A percentile compares a stretch with the other conserved stretches of the same genome.
phyloP scores from a whole-genome alignment of 2,329 filamentous ascomycete species.

The Cytospora mali region DNA sequence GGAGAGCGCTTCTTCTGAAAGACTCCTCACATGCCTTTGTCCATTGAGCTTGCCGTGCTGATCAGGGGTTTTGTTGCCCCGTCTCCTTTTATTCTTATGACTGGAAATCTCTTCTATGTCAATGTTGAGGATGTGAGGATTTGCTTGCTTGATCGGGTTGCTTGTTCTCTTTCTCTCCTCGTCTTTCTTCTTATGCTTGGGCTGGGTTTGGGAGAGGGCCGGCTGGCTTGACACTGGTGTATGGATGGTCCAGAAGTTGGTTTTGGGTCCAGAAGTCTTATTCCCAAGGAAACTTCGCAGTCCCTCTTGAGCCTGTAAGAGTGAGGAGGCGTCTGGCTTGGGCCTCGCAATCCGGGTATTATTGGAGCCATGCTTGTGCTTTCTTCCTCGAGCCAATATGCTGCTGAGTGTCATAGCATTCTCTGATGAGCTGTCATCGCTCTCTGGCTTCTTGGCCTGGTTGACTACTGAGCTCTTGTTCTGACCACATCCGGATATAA shows the following conservation, averaged over 20 bases:
- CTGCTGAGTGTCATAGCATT: background rate
- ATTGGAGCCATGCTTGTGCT: background rate
- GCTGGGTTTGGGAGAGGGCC: background rate
- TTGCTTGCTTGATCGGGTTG: background rate
- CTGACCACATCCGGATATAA: background rate
- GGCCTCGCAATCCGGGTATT: background rate
- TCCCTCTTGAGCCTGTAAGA: background rate
- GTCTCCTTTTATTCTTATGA: background rate
- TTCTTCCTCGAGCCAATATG: conserved; percentile 6
- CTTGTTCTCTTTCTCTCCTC: background rate
- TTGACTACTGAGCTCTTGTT: background rate
- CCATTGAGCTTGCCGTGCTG: too few species aligned
- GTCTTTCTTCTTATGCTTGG: background rate
- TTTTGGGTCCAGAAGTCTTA: background rate
- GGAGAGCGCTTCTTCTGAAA: background rate
- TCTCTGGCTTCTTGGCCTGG: background rate
- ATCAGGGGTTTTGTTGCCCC: background rate
- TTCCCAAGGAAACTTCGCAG: background rate
- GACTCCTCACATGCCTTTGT: background rate
- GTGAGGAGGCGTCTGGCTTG: background rate
- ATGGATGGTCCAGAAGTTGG: background rate
- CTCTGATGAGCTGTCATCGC: background rate
- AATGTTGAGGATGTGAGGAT: background rate
- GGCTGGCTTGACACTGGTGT: background rate
- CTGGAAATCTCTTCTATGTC: background rate